Percentiles rank a stretch among this genome's conserved stretches.
Evolutionary conservation across 176 grass and related monocot species (phyloP).

Genomic region (Zoysia japonica): DNA sequence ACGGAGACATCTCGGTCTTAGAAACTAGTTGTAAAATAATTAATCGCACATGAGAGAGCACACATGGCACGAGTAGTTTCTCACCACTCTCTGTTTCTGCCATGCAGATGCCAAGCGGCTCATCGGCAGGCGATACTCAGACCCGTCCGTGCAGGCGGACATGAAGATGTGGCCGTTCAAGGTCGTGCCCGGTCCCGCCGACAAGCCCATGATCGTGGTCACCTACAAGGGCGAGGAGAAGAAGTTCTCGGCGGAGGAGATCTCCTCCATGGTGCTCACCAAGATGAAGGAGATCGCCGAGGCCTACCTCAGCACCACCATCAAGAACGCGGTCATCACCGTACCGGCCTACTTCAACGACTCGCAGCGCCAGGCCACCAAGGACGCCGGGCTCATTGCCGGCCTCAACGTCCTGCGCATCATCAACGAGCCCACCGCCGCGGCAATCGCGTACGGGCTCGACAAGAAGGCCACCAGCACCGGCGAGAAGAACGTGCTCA

Average conservation of each 20-base stretch:
- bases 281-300: constrained; percentile 88
- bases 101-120: constrained; percentile 76
- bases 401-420: constrained; percentile 89
- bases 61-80: background rate
- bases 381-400: constrained; percentile 71
- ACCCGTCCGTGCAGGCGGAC: constrained; percentile 71
- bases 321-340: constrained; percentile 80
- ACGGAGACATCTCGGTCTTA: background rate
- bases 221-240: constrained; percentile 82
- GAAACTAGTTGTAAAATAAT: background rate
- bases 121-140: constrained; percentile 74
- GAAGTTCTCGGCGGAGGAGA: constrained; percentile 75
- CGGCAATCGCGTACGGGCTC: constrained; percentile 81
- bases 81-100: constrained; percentile 6
- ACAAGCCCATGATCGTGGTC: constrained; percentile 85
- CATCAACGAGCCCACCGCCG: constrained; percentile 84
- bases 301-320: constrained; percentile 47
- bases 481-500: constrained; percentile 79
- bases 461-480: constrained; percentile 62
- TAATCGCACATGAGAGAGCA: background rate
- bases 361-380: constrained; percentile 90
- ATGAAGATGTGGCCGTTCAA: constrained; percentile 96
- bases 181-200: constrained; percentile 53
- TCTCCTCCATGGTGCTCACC: constrained; percentile 83
- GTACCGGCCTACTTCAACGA: constrained; percentile 94